A percentile compares a stretch with the other conserved stretches of the same genome.
Evolutionary conservation across 257 asterid species (phyloP).

Genomic region (Capsicum chinense): DNA sequence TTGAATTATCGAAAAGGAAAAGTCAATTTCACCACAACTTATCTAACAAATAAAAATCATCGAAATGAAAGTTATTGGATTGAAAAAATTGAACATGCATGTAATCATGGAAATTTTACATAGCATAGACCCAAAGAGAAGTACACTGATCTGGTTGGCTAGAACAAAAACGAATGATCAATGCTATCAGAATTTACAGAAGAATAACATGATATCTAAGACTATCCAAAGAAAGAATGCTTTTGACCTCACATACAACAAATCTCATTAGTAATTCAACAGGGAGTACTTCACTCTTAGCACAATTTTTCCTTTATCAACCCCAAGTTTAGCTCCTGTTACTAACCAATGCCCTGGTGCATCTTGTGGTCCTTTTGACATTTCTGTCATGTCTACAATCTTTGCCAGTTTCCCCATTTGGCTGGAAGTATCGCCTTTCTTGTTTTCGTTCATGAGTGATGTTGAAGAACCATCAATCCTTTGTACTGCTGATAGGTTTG

Average conservation of each 20-base stretch:
- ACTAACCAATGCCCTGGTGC: conserved; percentile 97
- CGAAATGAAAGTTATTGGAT: neutral
- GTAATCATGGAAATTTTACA: neutral
- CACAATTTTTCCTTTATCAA: conserved; percentile 85
- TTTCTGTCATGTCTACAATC: conserved; percentile 89
- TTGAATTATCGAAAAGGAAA: neutral
- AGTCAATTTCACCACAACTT: neutral
- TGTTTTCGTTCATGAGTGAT: conserved; percentile 51
- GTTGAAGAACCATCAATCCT: conserved; percentile 70
- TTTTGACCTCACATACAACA: conserved; percentile 24
- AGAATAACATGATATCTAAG: conserved; percentile 31
- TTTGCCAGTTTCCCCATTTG: conserved; percentile 74
- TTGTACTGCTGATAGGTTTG: conserved; percentile 53
- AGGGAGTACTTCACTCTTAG: conserved; percentile 87
- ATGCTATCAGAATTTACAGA: conserved; percentile 41
- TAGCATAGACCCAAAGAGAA: neutral
- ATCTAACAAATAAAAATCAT: neutral
- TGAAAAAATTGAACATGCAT: neutral
- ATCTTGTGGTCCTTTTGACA: conserved; percentile 98
- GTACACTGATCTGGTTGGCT: conserved; percentile 20
- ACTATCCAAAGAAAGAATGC: conserved; percentile 42
- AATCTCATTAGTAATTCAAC: conserved; percentile 72
- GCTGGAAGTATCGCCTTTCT: conserved; percentile 58
- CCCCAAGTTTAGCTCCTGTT: conserved; percentile 99
- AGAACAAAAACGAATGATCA: conserved; percentile 33